These are phyloP conservation scores for Naganishia randhawae DNA, from an alignment of 768 basidiomycete species.

Conservation along the genomic window DNA sequence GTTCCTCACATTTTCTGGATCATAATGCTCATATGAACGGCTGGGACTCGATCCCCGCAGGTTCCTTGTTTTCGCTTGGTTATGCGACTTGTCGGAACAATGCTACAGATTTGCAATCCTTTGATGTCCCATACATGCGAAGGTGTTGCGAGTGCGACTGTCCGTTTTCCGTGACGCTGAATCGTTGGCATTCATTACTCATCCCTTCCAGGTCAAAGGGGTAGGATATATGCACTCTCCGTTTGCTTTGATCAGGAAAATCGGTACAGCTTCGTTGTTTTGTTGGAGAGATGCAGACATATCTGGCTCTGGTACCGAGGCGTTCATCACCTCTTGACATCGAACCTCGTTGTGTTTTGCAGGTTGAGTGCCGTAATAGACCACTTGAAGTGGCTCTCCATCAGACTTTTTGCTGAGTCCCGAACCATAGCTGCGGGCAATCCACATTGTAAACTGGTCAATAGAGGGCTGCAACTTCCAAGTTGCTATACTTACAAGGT, in stretches of 20 bases:
- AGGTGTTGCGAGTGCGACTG: too few species aligned
- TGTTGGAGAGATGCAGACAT: neutral
- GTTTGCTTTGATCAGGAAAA: conserved; percentile 42
- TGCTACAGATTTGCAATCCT: too few species aligned
- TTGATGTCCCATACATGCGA: too few species aligned
- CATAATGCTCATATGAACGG: too few species aligned
- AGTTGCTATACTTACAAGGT: conserved; percentile 38
- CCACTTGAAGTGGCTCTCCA: conserved; percentile 31
- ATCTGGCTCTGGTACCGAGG: conserved; percentile 13
- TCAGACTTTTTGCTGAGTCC: conserved; percentile 33
- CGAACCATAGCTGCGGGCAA: conserved; percentile 35
- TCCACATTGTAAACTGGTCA: neutral
- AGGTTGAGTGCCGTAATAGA: conserved; percentile 41
- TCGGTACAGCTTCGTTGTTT: conserved; percentile 25
- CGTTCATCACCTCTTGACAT: conserved; percentile 38
- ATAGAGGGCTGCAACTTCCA: neutral
- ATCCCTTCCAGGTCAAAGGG: conserved; percentile 26
- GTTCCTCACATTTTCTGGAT: too few species aligned
- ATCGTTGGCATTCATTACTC: too few species aligned
- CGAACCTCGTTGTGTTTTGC: conserved; percentile 40
- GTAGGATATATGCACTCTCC: conserved; percentile 43
- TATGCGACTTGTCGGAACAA: too few species aligned
- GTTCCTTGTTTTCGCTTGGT: too few species aligned
- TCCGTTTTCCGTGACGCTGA: too few species aligned
- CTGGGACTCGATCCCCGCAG: too few species aligned